Base-by-base conservation (phyloP, 2,329 filamentous ascomycete species). In the Hymenotorrendiella dingleyae region DNA sequence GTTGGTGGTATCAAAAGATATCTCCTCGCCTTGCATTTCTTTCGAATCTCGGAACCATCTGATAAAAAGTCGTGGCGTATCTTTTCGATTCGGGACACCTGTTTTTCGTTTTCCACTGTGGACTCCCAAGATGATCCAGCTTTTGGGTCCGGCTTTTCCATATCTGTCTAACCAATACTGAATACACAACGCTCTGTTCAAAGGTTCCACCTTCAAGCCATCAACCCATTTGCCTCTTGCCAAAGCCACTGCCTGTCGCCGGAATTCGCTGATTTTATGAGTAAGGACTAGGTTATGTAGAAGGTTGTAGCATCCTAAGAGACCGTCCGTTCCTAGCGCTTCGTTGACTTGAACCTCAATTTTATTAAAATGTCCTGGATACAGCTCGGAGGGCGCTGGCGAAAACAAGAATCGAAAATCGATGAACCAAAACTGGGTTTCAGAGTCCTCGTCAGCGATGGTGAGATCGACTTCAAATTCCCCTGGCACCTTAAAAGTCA, bases 391-490 rank as follows among this genome's bases (percentile, higher is more conserved):
- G 0, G 84, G 74, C 0, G 80, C 73, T 1, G 91, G 91, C 7
- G 70, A 73, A 61, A 94, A 98, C 11, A 81, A 68, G 54, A 94
- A 89, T 46, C 90, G 80, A 56, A 97, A 81, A 62, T 97, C 90
- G 48, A 97, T 86, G 60, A 97, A 95, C 73, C 85, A 96, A 60
- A 94, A 94, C 56, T 94, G 90, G 41, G 85, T 84, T 23, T 80
- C 72, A 14, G 82, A 78, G 52, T 93, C 84, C 59, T 97, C 90
- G 54, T 90, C 84, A 14, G 86, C 87, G 49, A 97, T 85, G 1
- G 89, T 90, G 39, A 98, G 74, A 60, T 97, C 93, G 16, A 97
- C 78, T 62, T 97, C 91, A 56, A 96, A 96, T 62, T 97, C 91
- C 40, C 78, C 78, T 3, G 78, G 69, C 1, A 97, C 85, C 35